These are phyloP conservation scores for Ascochyta lentis DNA, from an alignment of 2,329 filamentous ascomycete species.

Conservation along the genomic window DNA sequence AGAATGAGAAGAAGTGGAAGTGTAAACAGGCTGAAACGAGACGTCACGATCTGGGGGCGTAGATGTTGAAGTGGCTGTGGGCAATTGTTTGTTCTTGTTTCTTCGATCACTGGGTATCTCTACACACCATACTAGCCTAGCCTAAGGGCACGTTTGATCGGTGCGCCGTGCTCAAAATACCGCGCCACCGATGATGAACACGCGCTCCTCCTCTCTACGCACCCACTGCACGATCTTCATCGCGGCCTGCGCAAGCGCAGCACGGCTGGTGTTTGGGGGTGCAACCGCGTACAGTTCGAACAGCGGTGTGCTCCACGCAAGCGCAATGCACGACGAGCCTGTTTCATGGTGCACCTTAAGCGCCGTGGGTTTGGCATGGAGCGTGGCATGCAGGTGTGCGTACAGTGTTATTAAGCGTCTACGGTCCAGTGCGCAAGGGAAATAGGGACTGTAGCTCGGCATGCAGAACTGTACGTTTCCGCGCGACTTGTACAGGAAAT, in stretches of 20 bases:
- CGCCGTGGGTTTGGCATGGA: constrained; percentile 84
- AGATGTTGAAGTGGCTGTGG: too few relatives aligned
- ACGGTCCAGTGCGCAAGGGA: constrained; percentile 64
- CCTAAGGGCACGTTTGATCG: too few relatives aligned
- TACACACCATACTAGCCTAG: not conserved
- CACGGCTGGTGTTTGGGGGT: constrained; percentile 68
- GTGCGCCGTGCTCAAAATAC: constrained; percentile 59
- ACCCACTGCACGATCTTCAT: constrained; percentile 93
- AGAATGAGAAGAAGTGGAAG: too few relatives aligned
- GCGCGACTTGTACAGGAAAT: constrained; percentile 95
- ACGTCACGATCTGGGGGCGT: too few relatives aligned
- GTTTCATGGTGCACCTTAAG: constrained; percentile 86
- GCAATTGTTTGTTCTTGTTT: too few relatives aligned
- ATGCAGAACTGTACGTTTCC: constrained; percentile 96
- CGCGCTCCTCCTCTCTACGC: constrained; percentile 85
- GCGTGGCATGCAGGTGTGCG: constrained; percentile 78
- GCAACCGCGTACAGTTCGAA: constrained; percentile 98
- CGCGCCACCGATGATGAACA: constrained; percentile 98
- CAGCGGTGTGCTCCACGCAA: constrained; percentile 88
- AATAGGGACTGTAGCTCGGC: constrained; percentile 78
- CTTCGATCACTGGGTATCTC: not conserved
- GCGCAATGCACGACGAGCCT: constrained; percentile 71
- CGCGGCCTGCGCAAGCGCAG: constrained; percentile 79
- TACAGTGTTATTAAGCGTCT: constrained; percentile 77
- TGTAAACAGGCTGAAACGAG: too few relatives aligned